These are phyloP conservation scores for Radiomyces spectabilis DNA, from an alignment of 192 early-diverging fungal genomes.

Conservation along the genomic window DNA sequence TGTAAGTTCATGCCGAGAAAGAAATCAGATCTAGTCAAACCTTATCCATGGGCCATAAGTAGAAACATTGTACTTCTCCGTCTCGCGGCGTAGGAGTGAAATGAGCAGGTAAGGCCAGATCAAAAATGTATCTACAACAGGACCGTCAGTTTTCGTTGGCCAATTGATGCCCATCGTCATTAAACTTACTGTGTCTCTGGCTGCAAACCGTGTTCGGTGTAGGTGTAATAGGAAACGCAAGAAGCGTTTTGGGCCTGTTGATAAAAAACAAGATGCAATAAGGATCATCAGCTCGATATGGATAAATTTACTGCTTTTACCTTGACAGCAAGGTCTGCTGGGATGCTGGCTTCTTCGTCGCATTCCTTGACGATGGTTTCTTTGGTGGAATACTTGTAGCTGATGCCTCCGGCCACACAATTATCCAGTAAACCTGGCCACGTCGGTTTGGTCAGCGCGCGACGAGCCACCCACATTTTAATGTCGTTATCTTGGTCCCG, in stretches of 20 bases:
- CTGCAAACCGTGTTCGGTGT: conserved; percentile 53
- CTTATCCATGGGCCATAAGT: conserved; percentile 61
- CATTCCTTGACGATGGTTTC: conserved; percentile 82
- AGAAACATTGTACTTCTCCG: conserved; percentile 79
- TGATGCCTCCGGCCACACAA: conserved; percentile 73
- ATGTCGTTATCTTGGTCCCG: conserved; percentile 31
- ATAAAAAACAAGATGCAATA: background rate
- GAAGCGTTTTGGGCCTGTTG: conserved; percentile 36
- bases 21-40: too few relatives aligned
- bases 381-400: conserved; percentile 43
- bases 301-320: background rate
- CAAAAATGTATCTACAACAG: conserved; percentile 61
- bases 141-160: too few relatives aligned
- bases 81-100: conserved; percentile 65
- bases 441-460: conserved; percentile 73
- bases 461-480: conserved; percentile 84
- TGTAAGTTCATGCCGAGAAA: conserved; percentile 36
- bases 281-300: background rate
- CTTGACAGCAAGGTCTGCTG: conserved; percentile 40
- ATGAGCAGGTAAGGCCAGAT: conserved; percentile 62
- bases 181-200: conserved; percentile 71
- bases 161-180: too few relatives aligned
- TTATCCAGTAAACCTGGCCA: conserved; percentile 83
- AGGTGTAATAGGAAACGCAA: conserved; percentile 63
- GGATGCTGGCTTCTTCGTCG: conserved; percentile 81